Evolutionary conservation across 2,329 filamentous ascomycete species (phyloP), one percentile per base, ranked within the genome.

Genomic region (Aspergillus tamarii): DNA sequence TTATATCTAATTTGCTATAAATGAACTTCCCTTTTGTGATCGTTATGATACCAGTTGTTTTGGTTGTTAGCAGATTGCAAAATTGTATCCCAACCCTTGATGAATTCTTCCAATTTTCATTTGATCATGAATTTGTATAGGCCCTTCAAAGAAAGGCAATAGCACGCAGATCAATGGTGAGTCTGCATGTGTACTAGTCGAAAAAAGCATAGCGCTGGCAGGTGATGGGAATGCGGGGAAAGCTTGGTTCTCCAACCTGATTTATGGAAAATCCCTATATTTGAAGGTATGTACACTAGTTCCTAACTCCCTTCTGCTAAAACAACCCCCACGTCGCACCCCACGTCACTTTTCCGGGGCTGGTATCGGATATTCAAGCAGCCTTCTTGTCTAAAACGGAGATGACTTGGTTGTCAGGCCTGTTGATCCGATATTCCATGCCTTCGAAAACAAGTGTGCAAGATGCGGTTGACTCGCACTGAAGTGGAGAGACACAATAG

Each of bases 401-500:
- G 9, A 26, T 39, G n/a, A 23, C 16, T 21, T 34, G 16, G 14
- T 19, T 26, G 26, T 26, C 26, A 30, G 23, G 28, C 12, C 16
- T 16, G 30, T 19, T 23, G 8, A 21, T 32, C 23, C 26, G 19
- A 34, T 53, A 53, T 34, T 12, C 14, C 19, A 53, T 30, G 30
- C 50, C 28, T 28, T 21, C 16, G 26, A 30, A 4, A 53, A 26
- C 50, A 34, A n/a, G 26, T n/a, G 11, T n/a, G 19, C 41, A 64
- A 11, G 7, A 70, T 72, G 69, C 53, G 26, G 60, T 81, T 85
- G 61, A 84, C 82, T 0, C 70, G 80, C 5, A 74, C 82, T 32
- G 83, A 86, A 65, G 80, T 86, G 30, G 80, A 82, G 69, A 82
- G 79, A 62, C 84, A 86, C 63, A 78, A 80, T 39, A 78, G 66